phyloP scores from a whole-genome alignment of 176 grass and related monocot genomes.

The Carex scoparia region DNA sequence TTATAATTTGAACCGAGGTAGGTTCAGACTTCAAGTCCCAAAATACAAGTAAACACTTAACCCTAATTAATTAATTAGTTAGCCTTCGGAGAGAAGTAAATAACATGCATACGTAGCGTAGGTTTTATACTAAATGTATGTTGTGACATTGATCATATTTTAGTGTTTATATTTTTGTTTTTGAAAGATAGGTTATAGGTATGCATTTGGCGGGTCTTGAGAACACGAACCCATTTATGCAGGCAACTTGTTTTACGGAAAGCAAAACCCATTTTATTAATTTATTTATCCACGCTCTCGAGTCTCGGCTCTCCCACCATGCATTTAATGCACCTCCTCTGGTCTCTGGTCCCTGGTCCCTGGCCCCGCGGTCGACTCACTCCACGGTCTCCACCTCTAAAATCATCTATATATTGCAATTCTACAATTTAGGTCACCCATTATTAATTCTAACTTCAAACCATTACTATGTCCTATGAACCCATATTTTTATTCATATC shows the following conservation, averaged over 20 bases:
- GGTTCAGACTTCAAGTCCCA: not conserved
- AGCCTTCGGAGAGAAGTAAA: not conserved
- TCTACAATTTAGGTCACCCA: no score
- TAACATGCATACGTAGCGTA: not conserved
- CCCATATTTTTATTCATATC: no score
- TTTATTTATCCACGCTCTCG: no score
- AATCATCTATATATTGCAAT: no score
- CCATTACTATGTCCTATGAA: no score
- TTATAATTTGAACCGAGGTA: not conserved
- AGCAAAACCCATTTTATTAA: no score
- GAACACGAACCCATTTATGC: constrained; percentile 24
- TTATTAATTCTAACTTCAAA: no score
- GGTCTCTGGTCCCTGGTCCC: no score
- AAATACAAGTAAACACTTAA: not conserved
- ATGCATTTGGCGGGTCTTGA: not conserved
- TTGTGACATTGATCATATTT: not conserved
- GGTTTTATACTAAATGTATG: not conserved
- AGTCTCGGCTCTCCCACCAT: no score
- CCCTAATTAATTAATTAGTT: not conserved
- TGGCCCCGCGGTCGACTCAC: no score
- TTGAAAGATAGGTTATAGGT: not conserved
- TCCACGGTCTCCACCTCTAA: no score
- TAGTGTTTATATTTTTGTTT: not conserved
- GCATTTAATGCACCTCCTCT: not conserved
- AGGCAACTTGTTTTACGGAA: constrained; percentile 23